A percentile compares a stretch with the other conserved stretches of the same genome.
Conservation (phyloP, 352 stramenopile species). For the Peronospora destructor region DNA sequence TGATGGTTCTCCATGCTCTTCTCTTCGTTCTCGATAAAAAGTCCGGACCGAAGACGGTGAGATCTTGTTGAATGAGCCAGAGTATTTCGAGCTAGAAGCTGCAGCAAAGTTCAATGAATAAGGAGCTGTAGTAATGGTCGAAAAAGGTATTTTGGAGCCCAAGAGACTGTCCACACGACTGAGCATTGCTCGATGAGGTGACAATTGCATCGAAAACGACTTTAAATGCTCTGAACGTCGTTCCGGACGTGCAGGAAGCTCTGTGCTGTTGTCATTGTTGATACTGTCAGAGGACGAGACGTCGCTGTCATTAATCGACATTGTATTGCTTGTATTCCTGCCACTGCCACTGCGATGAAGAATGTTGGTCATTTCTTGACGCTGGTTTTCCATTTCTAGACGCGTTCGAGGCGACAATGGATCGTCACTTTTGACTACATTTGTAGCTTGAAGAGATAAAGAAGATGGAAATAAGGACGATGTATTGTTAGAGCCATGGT, state of each 20-base stretch:
- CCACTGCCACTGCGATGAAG: conserved; percentile 16
- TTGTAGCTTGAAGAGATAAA: conserved; percentile 8
- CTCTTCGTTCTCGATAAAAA: conserved; percentile 25
- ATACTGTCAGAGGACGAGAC: conserved; percentile 25
- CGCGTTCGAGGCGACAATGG: conserved; percentile 45
- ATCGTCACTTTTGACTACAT: conserved; percentile 20
- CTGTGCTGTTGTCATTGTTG: conserved; percentile 6
- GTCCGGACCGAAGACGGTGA: conserved; percentile 12
- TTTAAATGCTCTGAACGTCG: conserved; percentile 7
- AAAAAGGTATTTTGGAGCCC: conserved; percentile 14
- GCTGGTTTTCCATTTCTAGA: conserved; percentile 41
- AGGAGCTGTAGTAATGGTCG: conserved; percentile 16
- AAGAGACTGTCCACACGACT: conserved; percentile 53
- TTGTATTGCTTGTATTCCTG: conserved; percentile 28
- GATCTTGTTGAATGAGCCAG: conserved; percentile 11
- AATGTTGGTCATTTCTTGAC: conserved; percentile 22
- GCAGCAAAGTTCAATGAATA: conserved; percentile 14
- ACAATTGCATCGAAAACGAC: conserved; percentile 28
- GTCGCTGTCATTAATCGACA: conserved; percentile 22
- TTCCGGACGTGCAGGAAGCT: conserved; percentile 6
- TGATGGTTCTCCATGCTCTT: conserved; percentile 48
- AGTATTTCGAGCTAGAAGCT: conserved; percentile 8
- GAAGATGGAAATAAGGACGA: conserved; percentile 14
- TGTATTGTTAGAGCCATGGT: conserved; percentile 4
- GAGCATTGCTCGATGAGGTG: conserved; percentile 54